A percentile compares a stretch with the other conserved stretches of the same genome.
Conservation (phyloP, 495 filamentous ascomycete genomes). For the Penicillium maclennaniae region DNA sequence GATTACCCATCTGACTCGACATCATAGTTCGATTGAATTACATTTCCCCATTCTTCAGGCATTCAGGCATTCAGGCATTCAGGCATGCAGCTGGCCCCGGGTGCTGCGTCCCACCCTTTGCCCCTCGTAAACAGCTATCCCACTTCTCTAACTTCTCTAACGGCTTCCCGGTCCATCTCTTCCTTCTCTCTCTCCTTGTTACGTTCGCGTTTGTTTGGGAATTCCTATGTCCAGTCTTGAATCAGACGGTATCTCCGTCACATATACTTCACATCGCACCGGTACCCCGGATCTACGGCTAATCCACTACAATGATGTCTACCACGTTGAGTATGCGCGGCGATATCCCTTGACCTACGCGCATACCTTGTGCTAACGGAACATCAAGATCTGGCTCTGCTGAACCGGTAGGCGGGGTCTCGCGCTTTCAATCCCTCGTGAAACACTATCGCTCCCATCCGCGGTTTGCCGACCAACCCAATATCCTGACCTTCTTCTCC, state of each 20-base stretch:
- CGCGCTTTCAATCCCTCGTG: constrained; percentile 74
- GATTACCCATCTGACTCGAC: background rate
- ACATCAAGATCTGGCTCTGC: constrained; percentile 53
- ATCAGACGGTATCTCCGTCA: constrained; percentile 41
- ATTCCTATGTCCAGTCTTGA: constrained; percentile 31
- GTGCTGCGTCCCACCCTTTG: constrained; percentile 5
- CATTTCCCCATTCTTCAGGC: constrained; percentile 6
- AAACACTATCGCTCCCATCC: constrained; percentile 65
- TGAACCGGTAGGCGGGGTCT: constrained; percentile 74
- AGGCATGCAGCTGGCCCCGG: background rate
- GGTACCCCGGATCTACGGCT: constrained; percentile 68
- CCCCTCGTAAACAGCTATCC: constrained; percentile 11
- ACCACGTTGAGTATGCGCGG: constrained; percentile 68
- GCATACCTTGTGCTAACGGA: background rate
- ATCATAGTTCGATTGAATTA: background rate
- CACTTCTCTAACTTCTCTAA: background rate
- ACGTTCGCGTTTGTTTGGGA: background rate
- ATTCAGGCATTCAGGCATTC: constrained; percentile 3
- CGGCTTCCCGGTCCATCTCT: no score
- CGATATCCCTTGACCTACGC: background rate
- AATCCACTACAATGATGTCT: constrained; percentile 90
- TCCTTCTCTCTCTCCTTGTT: background rate
- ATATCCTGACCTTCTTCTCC: constrained; percentile 77
- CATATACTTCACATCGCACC: constrained; percentile 48
- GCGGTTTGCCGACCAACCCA: constrained; percentile 56